Evolutionary conservation across 495 filamentous ascomycete species (phyloP).

Genomic region (Lophiotrema nucula): DNA sequence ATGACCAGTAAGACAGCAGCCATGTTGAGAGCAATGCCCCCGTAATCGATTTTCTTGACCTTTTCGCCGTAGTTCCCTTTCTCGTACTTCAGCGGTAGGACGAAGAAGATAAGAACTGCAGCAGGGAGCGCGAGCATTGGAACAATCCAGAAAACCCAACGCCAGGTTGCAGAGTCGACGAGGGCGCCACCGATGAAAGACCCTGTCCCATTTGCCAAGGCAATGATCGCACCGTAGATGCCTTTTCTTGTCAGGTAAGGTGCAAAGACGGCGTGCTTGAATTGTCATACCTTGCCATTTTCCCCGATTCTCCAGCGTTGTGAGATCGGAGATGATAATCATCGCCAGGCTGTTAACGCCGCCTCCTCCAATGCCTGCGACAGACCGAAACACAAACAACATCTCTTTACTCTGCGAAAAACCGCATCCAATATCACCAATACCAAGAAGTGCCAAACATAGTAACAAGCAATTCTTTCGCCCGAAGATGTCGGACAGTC

Average conservation of each 20-base stretch:
- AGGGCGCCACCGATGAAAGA: constrained; percentile 38
- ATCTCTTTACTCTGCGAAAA: constrained; percentile 27
- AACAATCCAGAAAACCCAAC: constrained; percentile 35
- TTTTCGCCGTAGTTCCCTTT: constrained; percentile 42
- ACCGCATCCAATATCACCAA: constrained; percentile 33
- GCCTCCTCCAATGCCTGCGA: constrained; percentile 28
- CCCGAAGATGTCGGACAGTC: constrained; percentile 44
- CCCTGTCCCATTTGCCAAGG: constrained; percentile 36
- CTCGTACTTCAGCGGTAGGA: constrained; percentile 43
- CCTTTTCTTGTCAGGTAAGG: background rate
- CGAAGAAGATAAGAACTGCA: constrained; percentile 36
- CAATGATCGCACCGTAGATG: constrained; percentile 37
- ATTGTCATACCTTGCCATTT: constrained; percentile 35
- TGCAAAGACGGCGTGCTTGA: background rate
- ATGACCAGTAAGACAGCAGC: constrained; percentile 57
- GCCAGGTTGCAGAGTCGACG: constrained; percentile 34
- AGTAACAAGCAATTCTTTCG: constrained; percentile 36
- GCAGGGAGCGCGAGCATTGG: constrained; percentile 34
- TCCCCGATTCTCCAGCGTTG: constrained; percentile 37
- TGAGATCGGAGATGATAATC: constrained; percentile 40
- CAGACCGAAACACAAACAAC: constrained; percentile 31
- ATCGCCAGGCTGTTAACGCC: constrained; percentile 38
- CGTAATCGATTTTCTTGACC: constrained; percentile 57
- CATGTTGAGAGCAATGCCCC: constrained; percentile 50
- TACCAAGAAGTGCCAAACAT: constrained; percentile 30